phyloP scores from a whole-genome alignment of 2,329 filamentous ascomycete species.

The Anthostomella pinea region DNA sequence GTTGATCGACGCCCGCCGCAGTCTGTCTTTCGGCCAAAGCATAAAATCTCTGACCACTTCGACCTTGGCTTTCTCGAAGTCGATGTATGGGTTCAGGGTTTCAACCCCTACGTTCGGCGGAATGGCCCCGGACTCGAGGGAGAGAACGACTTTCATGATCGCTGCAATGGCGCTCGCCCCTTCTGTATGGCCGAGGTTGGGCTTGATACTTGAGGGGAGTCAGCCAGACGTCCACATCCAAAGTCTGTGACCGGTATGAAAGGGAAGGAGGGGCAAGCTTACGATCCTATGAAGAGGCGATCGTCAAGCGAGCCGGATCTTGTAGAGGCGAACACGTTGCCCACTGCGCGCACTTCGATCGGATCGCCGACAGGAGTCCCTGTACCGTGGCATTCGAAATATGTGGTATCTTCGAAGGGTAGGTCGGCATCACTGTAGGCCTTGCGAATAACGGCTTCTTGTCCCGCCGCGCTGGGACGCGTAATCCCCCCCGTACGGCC shows the following conservation, averaged over 20 bases:
- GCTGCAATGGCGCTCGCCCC: constrained; percentile 24
- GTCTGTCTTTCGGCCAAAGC: constrained; percentile 19
- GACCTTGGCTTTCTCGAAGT: constrained; percentile 18
- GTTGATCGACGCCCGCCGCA: constrained; percentile 25
- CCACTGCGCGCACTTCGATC: constrained; percentile 35
- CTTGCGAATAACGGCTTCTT: constrained; percentile 22
- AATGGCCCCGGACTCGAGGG: constrained; percentile 25
- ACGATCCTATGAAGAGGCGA: constrained; percentile 20
- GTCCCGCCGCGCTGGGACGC: constrained; percentile 12
- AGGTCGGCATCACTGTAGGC: constrained; percentile 20
- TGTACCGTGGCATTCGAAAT: constrained; percentile 30
- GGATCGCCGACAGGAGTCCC: constrained; percentile 41
- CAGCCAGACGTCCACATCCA: too few species aligned
- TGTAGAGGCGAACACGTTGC: constrained; percentile 9
- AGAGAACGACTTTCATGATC: constrained; percentile 22
- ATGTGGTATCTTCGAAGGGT: constrained; percentile 11
- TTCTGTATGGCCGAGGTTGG: constrained; percentile 24
- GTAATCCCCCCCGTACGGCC: constrained; percentile 22
- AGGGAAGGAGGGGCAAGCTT: too few species aligned
- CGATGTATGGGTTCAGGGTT: constrained; percentile 23
- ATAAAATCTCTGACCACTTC: constrained; percentile 13
- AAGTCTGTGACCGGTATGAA: too few species aligned
- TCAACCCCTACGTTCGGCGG: constrained; percentile 25
- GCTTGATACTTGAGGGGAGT: too few species aligned
- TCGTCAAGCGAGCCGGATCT: constrained; percentile 13